Base-by-base conservation (phyloP, 192 early-diverging fungal genomes). In the Diversispora eburnea region DNA sequence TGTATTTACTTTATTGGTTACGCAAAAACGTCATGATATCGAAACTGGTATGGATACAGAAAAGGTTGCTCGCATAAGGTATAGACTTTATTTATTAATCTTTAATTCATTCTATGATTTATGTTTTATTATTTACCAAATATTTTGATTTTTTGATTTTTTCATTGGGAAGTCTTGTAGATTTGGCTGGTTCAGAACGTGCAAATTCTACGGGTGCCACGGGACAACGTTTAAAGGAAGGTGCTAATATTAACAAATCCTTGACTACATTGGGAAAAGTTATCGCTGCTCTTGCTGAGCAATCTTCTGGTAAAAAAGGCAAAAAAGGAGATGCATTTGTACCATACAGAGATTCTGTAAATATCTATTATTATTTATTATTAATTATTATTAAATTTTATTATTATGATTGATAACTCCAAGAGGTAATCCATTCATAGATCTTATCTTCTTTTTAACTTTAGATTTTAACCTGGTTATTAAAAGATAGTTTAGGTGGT, bases 191-290 rank as follows among this genome's bases (percentile, higher is more conserved):
- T 73, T 92, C 90, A 82, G 96, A 98, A 79, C 88, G 96, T 19
- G 93, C 94, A 3, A 90, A 91, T 74, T 78, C 90, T 45, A 95
- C 96, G 5, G 90, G 90, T 72, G 92, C 93, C 0, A 92, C 92
- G 0, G 96, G 96, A 3, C 77, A 80, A 59, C 85, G 95, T 9
- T 77, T 97, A 9, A 93, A 92, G 72, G 96, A 98, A 81, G 96
- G 94, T 33, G 93, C 92, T 12, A 94, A 93, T 58, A 98, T 98
- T 84, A 98, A 98, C 82, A 92, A 92, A 75, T 94, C 92, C 10
- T 79, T 98, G 39, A 94, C 93, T 0, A 91, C 93, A 0, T 81
- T 98, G 43, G 96, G 96, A 5, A 98, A 98, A 76, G 96, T 98
- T 51, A 98, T 98, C 46, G 92, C 92, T 4, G 91, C 91, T 20